phyloP scores from a whole-genome alignment of 768 basidiomycete genomes.

The Xerocomellus intermedius region DNA sequence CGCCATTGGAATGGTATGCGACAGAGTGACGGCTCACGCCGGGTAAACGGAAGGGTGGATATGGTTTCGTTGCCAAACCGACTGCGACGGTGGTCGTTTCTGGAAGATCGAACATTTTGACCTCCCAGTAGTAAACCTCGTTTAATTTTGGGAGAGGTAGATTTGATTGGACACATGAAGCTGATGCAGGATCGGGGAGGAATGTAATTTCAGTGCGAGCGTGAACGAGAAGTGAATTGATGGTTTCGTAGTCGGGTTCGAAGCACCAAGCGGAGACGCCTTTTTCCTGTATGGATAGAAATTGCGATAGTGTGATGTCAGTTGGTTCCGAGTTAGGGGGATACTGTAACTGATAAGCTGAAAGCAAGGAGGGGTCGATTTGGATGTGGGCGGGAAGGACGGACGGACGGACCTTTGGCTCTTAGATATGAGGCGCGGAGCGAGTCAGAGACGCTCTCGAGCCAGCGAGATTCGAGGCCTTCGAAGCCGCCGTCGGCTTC shows the following conservation, averaged over 20 bases:
- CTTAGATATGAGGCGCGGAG: conserved; percentile 71
- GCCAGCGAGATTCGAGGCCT: conserved; percentile 89
- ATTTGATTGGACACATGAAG: conserved; percentile 95
- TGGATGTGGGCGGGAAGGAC: background rate
- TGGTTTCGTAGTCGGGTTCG: conserved; percentile 96
- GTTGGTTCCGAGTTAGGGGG: conserved; percentile 96
- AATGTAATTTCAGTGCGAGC: conserved; percentile 97
- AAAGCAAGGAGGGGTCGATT: conserved; percentile 4
- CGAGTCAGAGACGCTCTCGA: conserved; percentile 73
- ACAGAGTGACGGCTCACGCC: conserved; percentile 85
- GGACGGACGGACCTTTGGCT: conserved; percentile 70
- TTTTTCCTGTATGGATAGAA: conserved; percentile 98
- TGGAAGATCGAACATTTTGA: conserved; percentile 98
- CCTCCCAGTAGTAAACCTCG: conserved; percentile 99
- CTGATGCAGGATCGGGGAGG: conserved; percentile 91
- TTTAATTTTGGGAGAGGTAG: conserved; percentile 95
- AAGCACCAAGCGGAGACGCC: conserved; percentile 99
- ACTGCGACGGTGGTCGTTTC: conserved; percentile 83
- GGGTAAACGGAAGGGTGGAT: conserved; percentile 89
- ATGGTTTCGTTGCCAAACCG: conserved; percentile 95
- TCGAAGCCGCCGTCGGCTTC: conserved; percentile 94
- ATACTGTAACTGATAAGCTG: conserved; percentile 84
- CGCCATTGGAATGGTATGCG: conserved; percentile 94
- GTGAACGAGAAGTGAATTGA: conserved; percentile 90
- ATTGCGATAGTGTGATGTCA: conserved; percentile 97